phyloP scores from a whole-genome alignment of 2,329 filamentous ascomycete genomes.

The Ophiostoma quercus region DNA sequence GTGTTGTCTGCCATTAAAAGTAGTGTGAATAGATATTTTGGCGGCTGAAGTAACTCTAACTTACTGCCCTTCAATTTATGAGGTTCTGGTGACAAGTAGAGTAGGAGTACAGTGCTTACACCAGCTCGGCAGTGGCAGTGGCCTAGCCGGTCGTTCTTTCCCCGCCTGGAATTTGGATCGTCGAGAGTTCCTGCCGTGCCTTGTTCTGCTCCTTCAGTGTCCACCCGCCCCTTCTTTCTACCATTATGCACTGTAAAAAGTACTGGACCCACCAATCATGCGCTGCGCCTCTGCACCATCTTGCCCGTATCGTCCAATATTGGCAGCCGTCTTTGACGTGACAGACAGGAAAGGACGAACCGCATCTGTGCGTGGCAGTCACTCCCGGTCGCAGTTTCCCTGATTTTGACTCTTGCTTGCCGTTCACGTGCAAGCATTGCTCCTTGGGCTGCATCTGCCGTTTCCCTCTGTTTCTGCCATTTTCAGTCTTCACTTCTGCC shows the following conservation, averaged over 20 bases:
- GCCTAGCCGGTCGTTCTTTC: constrained; percentile 2
- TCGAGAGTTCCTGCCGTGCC: background rate
- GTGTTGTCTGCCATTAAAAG: no score
- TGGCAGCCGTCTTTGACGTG: background rate
- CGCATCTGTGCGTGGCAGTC: background rate
- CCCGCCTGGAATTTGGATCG: background rate
- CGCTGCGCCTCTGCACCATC: constrained; percentile 11
- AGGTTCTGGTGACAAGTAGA: no score
- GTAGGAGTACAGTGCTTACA: background rate
- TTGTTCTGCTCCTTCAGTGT: constrained; percentile 8
- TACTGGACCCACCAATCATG: background rate
- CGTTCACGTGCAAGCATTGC: background rate
- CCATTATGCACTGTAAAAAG: constrained; percentile 4
- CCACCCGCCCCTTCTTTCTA: background rate
- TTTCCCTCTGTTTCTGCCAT: background rate
- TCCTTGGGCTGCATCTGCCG: background rate
- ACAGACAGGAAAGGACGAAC: constrained; percentile 4
- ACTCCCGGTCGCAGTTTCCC: constrained; percentile 11
- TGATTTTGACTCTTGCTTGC: background rate
- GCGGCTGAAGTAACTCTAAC: no score
- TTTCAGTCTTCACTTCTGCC: background rate
- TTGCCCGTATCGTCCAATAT: background rate
- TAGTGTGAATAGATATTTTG: no score
- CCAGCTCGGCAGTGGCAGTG: constrained; percentile 2
- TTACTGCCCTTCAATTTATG: no score